Evolutionary conservation across 2,329 filamentous ascomycete species (phyloP), one percentile per base, ranked within the genome.

Genomic region (Aspergillus sp.): DNA sequence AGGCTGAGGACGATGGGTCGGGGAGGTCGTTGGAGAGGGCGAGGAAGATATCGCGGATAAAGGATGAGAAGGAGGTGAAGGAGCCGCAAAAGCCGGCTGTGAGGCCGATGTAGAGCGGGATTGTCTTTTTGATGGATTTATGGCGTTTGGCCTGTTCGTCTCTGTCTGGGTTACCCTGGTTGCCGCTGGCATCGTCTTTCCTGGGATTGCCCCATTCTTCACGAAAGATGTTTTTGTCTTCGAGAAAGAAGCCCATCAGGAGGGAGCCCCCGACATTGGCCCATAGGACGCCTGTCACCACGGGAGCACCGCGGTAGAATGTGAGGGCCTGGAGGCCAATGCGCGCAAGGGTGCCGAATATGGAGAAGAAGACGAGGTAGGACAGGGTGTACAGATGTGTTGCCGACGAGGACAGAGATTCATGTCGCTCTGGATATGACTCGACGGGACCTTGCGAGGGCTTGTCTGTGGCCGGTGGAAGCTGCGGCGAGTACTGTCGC

Each of bases 1-100:
- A 72, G 12, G 73, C 67, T 0, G 75, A 60, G 62, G 80, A 71
- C 53, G 79, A 75, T 0, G 85, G 82, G 1, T 80, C 77, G 0
- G 83, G 79, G 11, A 96, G 76, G 62, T 89, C 83, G 69, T 96
- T 95, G 4, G 90, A 87, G 17, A 96, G 75, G 0, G 90, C 88
- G 21, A 96, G 82, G 70, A 96, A 96, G 14, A 82, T 76, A 66
- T 96, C 93, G 6, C 90, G 84, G 47, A 93, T 87, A 70, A 96
- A 96, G 19, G 88, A 86, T 0, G 92, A 96, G 74, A 96, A 96
- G 9, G 89, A 93, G 0, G 93, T 97, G 68, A 95, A 90, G 64
- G 90, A 93, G 61, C 93, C 91, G 68, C 91, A 96, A 73, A 95
- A 95, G 11, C 90, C 93, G 0, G 90, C 96, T 0, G 90, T 85